Percentiles rank a stretch among this genome's conserved stretches.
These are phyloP conservation scores for Talaromyces rugulosus DNA, from an alignment of 2,329 filamentous ascomycete genomes.

Conservation along the genomic window DNA sequence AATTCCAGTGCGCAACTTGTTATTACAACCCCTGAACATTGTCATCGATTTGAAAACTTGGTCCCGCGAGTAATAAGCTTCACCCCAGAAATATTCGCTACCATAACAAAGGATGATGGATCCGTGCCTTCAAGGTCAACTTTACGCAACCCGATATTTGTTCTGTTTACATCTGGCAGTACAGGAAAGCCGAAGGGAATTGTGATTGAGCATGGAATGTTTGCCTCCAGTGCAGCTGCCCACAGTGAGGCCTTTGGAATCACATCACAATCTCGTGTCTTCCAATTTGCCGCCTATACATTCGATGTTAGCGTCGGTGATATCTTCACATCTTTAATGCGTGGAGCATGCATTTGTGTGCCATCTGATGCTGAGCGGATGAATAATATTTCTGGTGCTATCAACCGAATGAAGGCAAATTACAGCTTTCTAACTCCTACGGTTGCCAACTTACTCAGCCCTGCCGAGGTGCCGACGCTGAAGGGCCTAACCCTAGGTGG, in stretches of 20 bases:
- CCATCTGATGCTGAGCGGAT: conserved; percentile 47
- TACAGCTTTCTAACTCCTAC: conserved; percentile 44
- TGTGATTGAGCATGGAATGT: conserved; percentile 57
- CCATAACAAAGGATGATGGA: neutral
- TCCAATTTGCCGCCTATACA: conserved; percentile 55
- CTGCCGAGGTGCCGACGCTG: neutral
- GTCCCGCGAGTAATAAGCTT: conserved; percentile 4
- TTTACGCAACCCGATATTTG: conserved; percentile 44
- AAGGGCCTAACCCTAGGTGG: conserved; percentile 15
- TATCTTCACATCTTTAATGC: conserved; percentile 51
- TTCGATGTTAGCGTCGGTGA: conserved; percentile 53
- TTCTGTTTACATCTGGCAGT: conserved; percentile 57
- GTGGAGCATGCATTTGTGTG: conserved; percentile 58
- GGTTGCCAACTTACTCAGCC: neutral
- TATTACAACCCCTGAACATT: conserved; percentile 5
- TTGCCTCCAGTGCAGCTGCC: conserved; percentile 53
- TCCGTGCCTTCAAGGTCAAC: neutral
- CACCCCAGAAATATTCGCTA: neutral
- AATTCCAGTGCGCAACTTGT: neutral
- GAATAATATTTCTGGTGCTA: conserved; percentile 24
- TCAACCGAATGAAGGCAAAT: conserved; percentile 49
- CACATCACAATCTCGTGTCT: conserved; percentile 52
- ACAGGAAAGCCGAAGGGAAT: conserved; percentile 53
- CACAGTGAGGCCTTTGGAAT: conserved; percentile 51
- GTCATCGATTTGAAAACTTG: conserved; percentile 26